Conservation (phyloP, 2,329 filamentous ascomycete genomes). For the Arthroderma sp. region DNA sequence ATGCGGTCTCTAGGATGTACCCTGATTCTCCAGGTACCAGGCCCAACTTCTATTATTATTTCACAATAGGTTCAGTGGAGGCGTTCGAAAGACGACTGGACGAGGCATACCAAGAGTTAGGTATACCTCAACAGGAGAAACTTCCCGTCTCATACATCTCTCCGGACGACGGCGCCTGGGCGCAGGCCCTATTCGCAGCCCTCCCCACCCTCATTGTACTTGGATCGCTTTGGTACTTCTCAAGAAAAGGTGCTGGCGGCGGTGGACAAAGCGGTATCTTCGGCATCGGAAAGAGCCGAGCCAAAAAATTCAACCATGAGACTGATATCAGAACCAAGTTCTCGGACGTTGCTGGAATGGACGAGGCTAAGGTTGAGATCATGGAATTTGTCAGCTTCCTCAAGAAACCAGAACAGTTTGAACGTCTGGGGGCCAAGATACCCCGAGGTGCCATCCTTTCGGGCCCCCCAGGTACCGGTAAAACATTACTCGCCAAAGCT, state of each 20-base stretch:
- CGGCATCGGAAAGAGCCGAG: slow-evolving; percentile 87
- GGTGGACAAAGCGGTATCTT: slow-evolving; percentile 68
- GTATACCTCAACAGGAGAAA: slow-evolving; percentile 72
- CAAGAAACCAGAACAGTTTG: slow-evolving; percentile 82
- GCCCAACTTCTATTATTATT: slow-evolving; percentile 70
- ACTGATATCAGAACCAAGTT: slow-evolving; percentile 95
- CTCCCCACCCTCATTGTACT: slow-evolving; percentile 79
- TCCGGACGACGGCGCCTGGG: slow-evolving; percentile 57
- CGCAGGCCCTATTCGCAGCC: slow-evolving; percentile 64
- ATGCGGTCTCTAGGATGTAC: slow-evolving; percentile 58
- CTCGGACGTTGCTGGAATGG: slow-evolving; percentile 89
- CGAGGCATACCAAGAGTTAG: slow-evolving; percentile 72
- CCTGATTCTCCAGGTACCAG: slow-evolving; percentile 60
- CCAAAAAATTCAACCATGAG: slow-evolving; percentile 96
- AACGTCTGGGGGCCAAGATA: slow-evolving; percentile 92
- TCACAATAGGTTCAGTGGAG: slow-evolving; percentile 89
- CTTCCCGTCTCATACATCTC: slow-evolving; percentile 72
- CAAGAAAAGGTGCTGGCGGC: slow-evolving; percentile 55
- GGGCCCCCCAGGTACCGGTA: slow-evolving; percentile 96
- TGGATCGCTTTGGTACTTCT: slow-evolving; percentile 67
- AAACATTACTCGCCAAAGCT: slow-evolving; percentile 91
- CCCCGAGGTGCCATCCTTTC: slow-evolving; percentile 92
- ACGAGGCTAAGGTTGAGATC: slow-evolving; percentile 95
- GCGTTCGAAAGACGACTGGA: slow-evolving; percentile 83
- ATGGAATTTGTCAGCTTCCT: slow-evolving; percentile 99